Evolutionary conservation across 257 asterid genomes (phyloP), one percentile per base, ranked within the genome.

Genomic region (Thymus quinquecostatus): DNA sequence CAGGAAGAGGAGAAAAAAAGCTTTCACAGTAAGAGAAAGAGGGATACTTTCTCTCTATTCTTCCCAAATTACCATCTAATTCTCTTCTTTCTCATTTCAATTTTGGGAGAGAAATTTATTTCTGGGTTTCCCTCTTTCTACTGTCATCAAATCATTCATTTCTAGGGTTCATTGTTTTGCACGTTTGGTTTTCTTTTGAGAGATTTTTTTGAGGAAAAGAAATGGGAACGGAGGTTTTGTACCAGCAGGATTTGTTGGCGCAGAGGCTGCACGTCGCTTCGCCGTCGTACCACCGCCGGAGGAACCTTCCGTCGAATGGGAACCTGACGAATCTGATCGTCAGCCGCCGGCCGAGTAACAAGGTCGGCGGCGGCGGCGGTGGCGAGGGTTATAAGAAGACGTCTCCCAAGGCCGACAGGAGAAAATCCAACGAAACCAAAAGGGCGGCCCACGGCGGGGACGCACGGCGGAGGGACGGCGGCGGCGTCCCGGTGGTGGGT

Each of bases 211-310:
- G 9, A 66, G 10, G 11, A 29, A 64, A 7, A 6, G 30, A 75
- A 1, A 84, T 84, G 88, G 88, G 82, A 5, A 84, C 88, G 38
- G 88, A 84, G 66, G 84, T 84, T 68, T 71, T 81, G 74, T 48
- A 72, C 59, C 78, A 84, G 68, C 88, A 74, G 2, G 82, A 81
- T 68, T 53, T 75, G 68, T 72, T 81, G 68, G 81, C 27, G 1
- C 82, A 62, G 44, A 70, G 86, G 33, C 72, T 68, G 41, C 71
- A 61, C 21, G 66, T 27, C 8, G 28, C 69, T 10, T 75, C 69
- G 68, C 49, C 84, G 77, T 1, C 80, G 27, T 76, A 79, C 56
- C 79, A 79, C 29, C 82, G 84, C 71, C 84, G 84, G 71, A 76
- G 69, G n/a, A 73, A 77, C 50, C 43, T 58, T 1, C 71, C 65